Base-by-base conservation (phyloP, 345 rosid genomes). In the Punica granatum region DNA sequence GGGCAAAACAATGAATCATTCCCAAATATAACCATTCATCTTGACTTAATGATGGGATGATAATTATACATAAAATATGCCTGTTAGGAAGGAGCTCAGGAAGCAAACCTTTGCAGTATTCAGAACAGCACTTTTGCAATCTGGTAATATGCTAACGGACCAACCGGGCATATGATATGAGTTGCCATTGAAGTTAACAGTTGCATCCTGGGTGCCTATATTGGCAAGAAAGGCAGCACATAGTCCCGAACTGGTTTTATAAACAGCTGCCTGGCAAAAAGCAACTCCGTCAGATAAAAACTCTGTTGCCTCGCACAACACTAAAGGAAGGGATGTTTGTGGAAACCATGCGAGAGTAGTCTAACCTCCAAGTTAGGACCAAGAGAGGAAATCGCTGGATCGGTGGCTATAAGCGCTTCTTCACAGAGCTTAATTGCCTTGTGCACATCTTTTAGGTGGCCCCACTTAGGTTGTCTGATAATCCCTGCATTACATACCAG, bases 91-190 rank as follows among this genome's bases (percentile, higher is more conserved):
- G 6, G 43, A 61, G 68, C 23, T 58, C 62, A 68, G 1, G 42
- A 69, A 72, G 70, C 83, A 63, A 39, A 93, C 98, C 98, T 93
- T 90, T 58, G 98, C 97, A 14, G 97, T 90, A 71, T 93, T 93
- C 49, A 93, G 75, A 51, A 71, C 98, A 8, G 87, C 97, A 54
- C 78, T 93, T 72, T 87, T 89, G 90, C 98, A 90, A 79, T 93
- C 96, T 18, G 98, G 98, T 62, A 93, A 82, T 80, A 93, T 89
- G 87, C 97, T 93, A 66, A 93, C 98, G 13, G 98, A 90, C 98
- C 98, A 93, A 9, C 87, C 91, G 54, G 98, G 98, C 80, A 93
- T 74, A 69, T 23, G 70, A 71, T 93, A 90, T 68, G 92, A 79
- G 60, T 82, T 84, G 67, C 90, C 92, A 65, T 74, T 86, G 77